Conservation (phyloP, 148 eudicot genomes). For the Rheum nobile region DNA sequence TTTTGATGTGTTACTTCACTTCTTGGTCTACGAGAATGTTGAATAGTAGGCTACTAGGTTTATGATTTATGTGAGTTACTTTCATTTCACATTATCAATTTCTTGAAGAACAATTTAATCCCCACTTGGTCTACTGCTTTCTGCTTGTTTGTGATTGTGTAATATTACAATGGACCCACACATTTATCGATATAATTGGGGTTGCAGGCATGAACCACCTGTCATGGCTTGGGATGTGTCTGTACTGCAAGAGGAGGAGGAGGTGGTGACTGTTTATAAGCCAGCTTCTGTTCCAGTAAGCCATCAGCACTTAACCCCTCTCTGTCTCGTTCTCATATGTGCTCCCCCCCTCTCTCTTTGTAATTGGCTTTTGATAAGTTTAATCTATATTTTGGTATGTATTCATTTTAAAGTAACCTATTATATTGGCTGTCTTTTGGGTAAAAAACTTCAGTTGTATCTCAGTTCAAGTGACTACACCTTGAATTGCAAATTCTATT, state of each 20-base stretch:
- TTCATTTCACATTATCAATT: background rate
- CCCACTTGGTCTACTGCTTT: background rate
- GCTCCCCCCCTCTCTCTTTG: background rate
- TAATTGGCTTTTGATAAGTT: background rate
- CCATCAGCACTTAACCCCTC: slow-evolving; percentile 1
- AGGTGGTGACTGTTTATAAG: slow-evolving; percentile 78
- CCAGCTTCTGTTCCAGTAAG: slow-evolving; percentile 96
- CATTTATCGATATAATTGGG: slow-evolving; percentile 16
- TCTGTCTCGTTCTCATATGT: background rate
- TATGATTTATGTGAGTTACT: background rate
- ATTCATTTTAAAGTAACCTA: too few relatives aligned
- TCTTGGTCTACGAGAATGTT: background rate
- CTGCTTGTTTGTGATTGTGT: background rate
- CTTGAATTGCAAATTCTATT: too few relatives aligned
- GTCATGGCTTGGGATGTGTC: slow-evolving; percentile 78
- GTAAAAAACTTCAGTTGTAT: too few relatives aligned
- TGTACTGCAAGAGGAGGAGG: slow-evolving; percentile 62
- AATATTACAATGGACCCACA: background rate
- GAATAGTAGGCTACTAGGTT: background rate
- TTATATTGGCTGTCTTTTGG: too few relatives aligned
- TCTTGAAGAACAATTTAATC: background rate
- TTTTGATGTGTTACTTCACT: background rate
- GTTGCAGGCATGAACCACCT: slow-evolving; percentile 97
- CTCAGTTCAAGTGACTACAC: too few relatives aligned
- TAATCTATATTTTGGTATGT: too few relatives aligned